Base-by-base conservation (phyloP, 805 yeast species). In the Saccharomycopsis microspora region DNA sequence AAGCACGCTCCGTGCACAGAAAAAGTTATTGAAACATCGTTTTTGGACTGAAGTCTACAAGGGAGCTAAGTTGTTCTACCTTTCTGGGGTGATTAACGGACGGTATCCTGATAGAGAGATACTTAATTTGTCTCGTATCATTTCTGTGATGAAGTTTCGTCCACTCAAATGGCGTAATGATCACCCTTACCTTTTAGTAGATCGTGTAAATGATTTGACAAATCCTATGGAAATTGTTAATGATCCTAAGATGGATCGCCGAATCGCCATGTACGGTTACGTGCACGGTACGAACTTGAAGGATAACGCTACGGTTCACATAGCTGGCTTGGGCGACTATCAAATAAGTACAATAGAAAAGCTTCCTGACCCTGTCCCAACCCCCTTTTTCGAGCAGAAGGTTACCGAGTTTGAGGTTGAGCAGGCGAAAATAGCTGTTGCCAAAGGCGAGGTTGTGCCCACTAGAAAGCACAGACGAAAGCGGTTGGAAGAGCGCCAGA, bases 131-230 rank as follows among this genome's bases (percentile, higher is more conserved):
- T 82, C 95, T 3, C 73, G 99, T 56, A 93, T 94, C 62, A 85
- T 93, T 47, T 82, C 94, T 4, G 97, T 90, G 42, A 90, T 94
- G 97, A 93, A 94, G 64, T 94, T 94, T 66, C 77, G 98, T 60
- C 99, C 99, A n/a, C 71, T 94, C 57, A 93, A 93, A 64, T 93
- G 99, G 99, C 79, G 98, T 69, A 93, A 90, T 62, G 97, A 93
- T 68, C 99, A 93, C 68, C 95, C 97, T 4, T 93, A 93, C 61
- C 63, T 93, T 57, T 69, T 93, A 51, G 88, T 90, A 10, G 99
- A 93, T 62, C 76, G 98, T 62, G 71, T 90, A 41, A 85, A 93
- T 6, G 99, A 93, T 64, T 69, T 94, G 54, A 94, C 99, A 3
- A 97, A 89, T 64, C 98, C 98, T 0, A 76, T 85, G 43, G 63